Percentiles rank a stretch among this genome's conserved stretches.
Evolutionary conservation across 2,329 filamentous ascomycete species (phyloP).

Genomic region (Monosporascus sp.): DNA sequence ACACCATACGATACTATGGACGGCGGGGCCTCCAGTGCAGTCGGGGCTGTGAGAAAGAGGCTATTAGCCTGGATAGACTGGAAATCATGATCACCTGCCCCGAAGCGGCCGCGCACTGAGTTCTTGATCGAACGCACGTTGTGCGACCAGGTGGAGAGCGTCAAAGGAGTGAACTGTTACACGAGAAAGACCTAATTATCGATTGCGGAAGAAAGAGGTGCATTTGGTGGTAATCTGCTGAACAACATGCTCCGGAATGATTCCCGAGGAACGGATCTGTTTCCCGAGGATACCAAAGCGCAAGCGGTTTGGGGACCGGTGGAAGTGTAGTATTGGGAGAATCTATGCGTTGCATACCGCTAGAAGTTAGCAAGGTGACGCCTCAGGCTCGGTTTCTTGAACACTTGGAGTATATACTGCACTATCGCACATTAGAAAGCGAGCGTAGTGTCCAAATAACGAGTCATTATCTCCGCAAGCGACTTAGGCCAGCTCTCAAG

Average conservation of each 20-base stretch:
- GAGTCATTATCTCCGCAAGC: too few species aligned
- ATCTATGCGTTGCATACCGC: neutral
- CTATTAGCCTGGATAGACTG: neutral
- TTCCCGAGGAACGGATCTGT: slow-evolving; percentile 2
- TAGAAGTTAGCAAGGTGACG: neutral
- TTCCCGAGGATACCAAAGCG: slow-evolving; percentile 6
- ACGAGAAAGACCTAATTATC: slow-evolving; percentile 4
- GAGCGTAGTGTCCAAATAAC: too few species aligned
- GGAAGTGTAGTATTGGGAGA: neutral
- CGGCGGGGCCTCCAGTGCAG: neutral
- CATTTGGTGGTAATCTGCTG: slow-evolving; percentile 2
- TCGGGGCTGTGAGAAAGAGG: neutral
- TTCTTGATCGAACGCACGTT: slow-evolving; percentile 1
- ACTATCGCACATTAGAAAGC: too few species aligned
- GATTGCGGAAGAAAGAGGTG: slow-evolving; percentile 9
- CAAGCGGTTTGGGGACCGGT: slow-evolving; percentile 5
- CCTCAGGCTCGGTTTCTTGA: too few species aligned
- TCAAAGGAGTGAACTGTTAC: slow-evolving; percentile 1
- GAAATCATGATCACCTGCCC: neutral
- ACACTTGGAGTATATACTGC: too few species aligned
- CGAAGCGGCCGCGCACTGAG: neutral
- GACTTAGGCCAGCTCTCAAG: too few species aligned
- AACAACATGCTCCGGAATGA: slow-evolving; percentile 8
- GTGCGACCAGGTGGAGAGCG: slow-evolving; percentile 3
- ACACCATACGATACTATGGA: neutral